Evolutionary conservation across 2,329 filamentous ascomycete species (phyloP).

Genomic region (Calonectria fujianensis): DNA sequence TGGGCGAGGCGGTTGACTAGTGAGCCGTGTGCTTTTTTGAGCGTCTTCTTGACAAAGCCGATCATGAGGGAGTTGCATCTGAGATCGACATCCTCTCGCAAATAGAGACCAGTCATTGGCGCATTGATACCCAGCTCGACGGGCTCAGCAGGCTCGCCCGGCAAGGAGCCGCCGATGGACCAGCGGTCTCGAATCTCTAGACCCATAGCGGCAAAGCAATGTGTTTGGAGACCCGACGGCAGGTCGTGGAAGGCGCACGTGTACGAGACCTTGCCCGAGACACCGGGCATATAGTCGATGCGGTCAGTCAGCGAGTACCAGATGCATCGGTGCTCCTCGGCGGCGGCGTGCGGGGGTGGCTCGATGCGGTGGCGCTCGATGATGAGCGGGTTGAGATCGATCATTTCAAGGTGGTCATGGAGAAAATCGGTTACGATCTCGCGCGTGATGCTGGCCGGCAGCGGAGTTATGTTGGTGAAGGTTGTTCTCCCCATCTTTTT

Average conservation of each 20-base stretch:
- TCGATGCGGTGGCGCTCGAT: slow-evolving; percentile 81
- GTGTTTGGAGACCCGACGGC: slow-evolving; percentile 84
- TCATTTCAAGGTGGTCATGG: slow-evolving; percentile 88
- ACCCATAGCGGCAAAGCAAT: slow-evolving; percentile 88
- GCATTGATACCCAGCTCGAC: slow-evolving; percentile 80
- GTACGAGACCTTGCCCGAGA: slow-evolving; percentile 82
- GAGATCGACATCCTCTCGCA: slow-evolving; percentile 90
- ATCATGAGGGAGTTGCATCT: slow-evolving; percentile 86
- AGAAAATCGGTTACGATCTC: slow-evolving; percentile 84
- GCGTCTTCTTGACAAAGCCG: slow-evolving; percentile 86
- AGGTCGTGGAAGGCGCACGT: slow-evolving; percentile 88
- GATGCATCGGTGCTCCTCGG: slow-evolving; percentile 81
- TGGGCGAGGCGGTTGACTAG: slow-evolving; percentile 78
- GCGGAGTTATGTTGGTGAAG: slow-evolving; percentile 87
- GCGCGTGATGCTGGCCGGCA: slow-evolving; percentile 81
- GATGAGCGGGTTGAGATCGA: slow-evolving; percentile 90
- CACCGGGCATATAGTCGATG: slow-evolving; percentile 83
- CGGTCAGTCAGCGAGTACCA: slow-evolving; percentile 90
- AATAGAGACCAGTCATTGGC: slow-evolving; percentile 82
- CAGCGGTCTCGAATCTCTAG: slow-evolving; percentile 87
- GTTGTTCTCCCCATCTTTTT: slow-evolving; percentile 66
- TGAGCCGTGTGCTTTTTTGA: slow-evolving; percentile 83
- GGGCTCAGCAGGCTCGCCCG: slow-evolving; percentile 80
- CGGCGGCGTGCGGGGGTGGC: slow-evolving; percentile 78
- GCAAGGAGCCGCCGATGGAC: slow-evolving; percentile 82